A percentile compares a stretch with the other conserved stretches of the same genome.
These are phyloP conservation scores for Calophaca sinica DNA, from an alignment of 306 rosid genomes.

Conservation along the genomic window DNA sequence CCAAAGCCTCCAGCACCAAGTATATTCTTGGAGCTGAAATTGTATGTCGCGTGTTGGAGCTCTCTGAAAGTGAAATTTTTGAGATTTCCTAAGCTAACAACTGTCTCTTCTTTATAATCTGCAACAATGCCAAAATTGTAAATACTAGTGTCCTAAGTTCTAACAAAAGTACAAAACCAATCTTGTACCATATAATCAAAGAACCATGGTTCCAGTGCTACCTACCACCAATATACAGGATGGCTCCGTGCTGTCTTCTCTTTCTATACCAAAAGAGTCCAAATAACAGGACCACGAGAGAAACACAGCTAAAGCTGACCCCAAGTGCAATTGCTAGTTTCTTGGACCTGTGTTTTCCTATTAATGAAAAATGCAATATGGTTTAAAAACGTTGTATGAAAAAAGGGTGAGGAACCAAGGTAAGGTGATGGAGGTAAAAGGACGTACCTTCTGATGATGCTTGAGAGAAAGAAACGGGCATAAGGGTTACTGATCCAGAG, in stretches of 20 bases:
- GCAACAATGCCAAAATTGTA: slow-evolving; percentile 43
- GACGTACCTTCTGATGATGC: slow-evolving; percentile 64
- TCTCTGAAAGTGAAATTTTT: slow-evolving; percentile 79
- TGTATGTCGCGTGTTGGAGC: slow-evolving; percentile 84
- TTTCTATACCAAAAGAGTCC: slow-evolving; percentile 69
- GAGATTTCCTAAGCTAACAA: slow-evolving; percentile 83
- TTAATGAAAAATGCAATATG: background rate
- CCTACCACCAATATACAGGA: slow-evolving; percentile 76
- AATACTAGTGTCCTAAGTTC: background rate
- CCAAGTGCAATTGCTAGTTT: slow-evolving; percentile 86
- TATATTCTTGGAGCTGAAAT: slow-evolving; percentile 80
- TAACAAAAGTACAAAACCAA: background rate
- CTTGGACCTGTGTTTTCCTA: slow-evolving; percentile 71
- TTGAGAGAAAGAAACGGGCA: slow-evolving; percentile 69
- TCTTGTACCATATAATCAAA: slow-evolving; percentile 18
- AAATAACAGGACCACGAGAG: slow-evolving; percentile 57
- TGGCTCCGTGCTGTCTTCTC: slow-evolving; percentile 65
- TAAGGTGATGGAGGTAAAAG: background rate
- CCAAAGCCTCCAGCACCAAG: slow-evolving; percentile 99
- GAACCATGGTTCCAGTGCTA: slow-evolving; percentile 23
- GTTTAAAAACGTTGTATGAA: background rate
- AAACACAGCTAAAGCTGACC: slow-evolving; percentile 71
- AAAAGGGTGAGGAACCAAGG: slow-evolving; percentile 24
- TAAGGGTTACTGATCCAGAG: slow-evolving; percentile 66
- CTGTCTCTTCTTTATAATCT: slow-evolving; percentile 83